These are phyloP conservation scores for Isoetes taiwanensis DNA, from an alignment of 75 land plant species.

Conservation along the genomic window DNA sequence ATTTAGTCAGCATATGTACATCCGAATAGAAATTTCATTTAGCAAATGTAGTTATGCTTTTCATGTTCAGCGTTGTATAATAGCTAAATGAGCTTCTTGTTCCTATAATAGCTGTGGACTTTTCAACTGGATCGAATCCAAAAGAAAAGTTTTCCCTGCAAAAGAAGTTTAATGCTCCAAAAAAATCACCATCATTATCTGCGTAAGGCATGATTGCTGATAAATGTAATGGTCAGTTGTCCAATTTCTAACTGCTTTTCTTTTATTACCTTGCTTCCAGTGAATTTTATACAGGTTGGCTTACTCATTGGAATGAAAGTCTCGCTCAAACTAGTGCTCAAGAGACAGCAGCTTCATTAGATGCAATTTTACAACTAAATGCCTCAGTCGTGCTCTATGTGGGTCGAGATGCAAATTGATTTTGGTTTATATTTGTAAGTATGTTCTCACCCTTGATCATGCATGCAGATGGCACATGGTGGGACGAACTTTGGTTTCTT, in stretches of 20 bases:
- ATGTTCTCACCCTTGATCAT: background rate
- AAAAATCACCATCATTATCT: slow-evolving; percentile 74
- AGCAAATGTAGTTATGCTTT: no score
- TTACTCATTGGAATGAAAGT: slow-evolving; percentile 83
- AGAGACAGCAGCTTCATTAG: slow-evolving; percentile 37
- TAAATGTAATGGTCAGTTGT: no score
- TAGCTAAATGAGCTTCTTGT: no score
- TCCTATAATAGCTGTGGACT: slow-evolving; percentile 62
- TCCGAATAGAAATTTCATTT: no score
- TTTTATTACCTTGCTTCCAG: slow-evolving; percentile 23
- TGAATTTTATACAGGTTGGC: slow-evolving; percentile 95
- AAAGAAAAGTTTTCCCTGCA: slow-evolving; percentile 63
- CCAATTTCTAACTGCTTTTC: no score
- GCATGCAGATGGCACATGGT: slow-evolving; percentile 88
- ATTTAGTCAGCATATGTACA: no score
- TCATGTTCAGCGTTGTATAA: no score
- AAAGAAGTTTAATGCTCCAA: slow-evolving; percentile 60
- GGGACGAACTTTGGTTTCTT: slow-evolving; percentile 93
- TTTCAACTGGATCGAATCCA: slow-evolving; percentile 65
- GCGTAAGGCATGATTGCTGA: no score
- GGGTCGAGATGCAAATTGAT: background rate
- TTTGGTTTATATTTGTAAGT: background rate
- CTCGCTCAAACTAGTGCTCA: slow-evolving; percentile 43
- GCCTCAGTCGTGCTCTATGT: slow-evolving; percentile 93
- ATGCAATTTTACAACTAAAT: slow-evolving; percentile 47